These are phyloP conservation scores for Podospora pseudoanserina DNA, from an alignment of 495 filamentous ascomycete species.

Conservation along the genomic window DNA sequence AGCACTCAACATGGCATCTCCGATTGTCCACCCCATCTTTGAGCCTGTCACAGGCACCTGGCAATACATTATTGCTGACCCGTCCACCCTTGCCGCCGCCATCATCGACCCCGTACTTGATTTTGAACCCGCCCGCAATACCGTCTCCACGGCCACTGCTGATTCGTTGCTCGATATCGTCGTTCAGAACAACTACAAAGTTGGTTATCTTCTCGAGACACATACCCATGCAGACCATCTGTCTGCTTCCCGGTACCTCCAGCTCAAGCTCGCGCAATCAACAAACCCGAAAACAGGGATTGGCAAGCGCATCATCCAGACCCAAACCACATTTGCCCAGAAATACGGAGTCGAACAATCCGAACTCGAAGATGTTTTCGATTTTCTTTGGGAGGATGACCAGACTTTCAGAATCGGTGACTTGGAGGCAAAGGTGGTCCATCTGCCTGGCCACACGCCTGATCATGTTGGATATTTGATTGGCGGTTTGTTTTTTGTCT, in stretches of 20 bases:
- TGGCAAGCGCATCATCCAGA: conserved; percentile 51
- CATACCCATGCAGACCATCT: conserved; percentile 63
- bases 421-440: conserved; percentile 45
- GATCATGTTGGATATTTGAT: conserved; percentile 60
- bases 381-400: conserved; percentile 51
- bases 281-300: conserved; percentile 37
- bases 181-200: conserved; percentile 42
- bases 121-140: conserved; percentile 47
- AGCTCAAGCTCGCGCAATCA: conserved; percentile 33
- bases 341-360: conserved; percentile 43
- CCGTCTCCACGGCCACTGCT: conserved; percentile 47
- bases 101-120: conserved; percentile 62
- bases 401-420: conserved; percentile 50
- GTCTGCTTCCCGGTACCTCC: conserved; percentile 55
- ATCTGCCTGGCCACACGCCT: conserved; percentile 60
- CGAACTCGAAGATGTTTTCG: conserved; percentile 48
- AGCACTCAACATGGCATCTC: conserved; percentile 18
- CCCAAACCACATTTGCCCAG: conserved; percentile 48
- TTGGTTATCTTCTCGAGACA: conserved; percentile 54
- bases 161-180: conserved; percentile 46
- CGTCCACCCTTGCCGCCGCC: conserved; percentile 41
- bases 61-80: conserved; percentile 59
- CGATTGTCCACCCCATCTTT: conserved; percentile 31
- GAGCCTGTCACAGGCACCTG: conserved; percentile 50
- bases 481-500: conserved; percentile 34